Evolutionary conservation across 805 yeast species (phyloP), one percentile per base, ranked within the genome.

Genomic region (Clavispora carvajalis): DNA sequence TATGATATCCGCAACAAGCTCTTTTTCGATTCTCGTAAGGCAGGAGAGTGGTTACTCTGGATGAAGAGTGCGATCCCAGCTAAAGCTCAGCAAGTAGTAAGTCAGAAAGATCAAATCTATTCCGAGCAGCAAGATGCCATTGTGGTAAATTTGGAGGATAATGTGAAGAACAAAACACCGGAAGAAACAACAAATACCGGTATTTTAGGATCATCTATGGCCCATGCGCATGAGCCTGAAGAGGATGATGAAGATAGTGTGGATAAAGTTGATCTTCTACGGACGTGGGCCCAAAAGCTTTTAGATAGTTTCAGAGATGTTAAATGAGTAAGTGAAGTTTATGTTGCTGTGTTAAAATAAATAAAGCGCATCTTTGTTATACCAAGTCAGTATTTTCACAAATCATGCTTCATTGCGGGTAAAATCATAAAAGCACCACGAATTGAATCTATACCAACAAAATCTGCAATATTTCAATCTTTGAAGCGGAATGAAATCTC

Each of bases 11-110:
- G 31, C 4, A 28, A 10, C 11, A 28, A 28, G 31, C 19, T 28
- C 18, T 28, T 28, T 28, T 28, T 28, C 18, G 31, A 28, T 10
- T 28, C 31, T 4, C 16, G 16, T 6, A 18, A 31, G 9, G 13
- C 8, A n/a, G 54, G 49, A 26, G 44, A 39, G 28, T 58, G 59
- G 60, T 46, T 43, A 16, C 38, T 33, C 29, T 51, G 45, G 22
- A 39, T 66, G 33, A 25, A 24, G 13, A 57, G 59, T 19, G 52
- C 63, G 1, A 47, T 64, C 12, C 72, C 73, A 2, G 43, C 48
- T 2, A 53, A 49, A 19, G 54, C 48, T n/a, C 57, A 52, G 33
- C 38, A 39, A 11, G 59, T 55, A 22, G 41, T 66, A 18, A 59
- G 68, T 30, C 51, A 47, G 22, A 47, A 39, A 24, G 46, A 47